Base-by-base conservation (phyloP, 2,329 filamentous ascomycete genomes). In the Lecanicillium sp. region DNA sequence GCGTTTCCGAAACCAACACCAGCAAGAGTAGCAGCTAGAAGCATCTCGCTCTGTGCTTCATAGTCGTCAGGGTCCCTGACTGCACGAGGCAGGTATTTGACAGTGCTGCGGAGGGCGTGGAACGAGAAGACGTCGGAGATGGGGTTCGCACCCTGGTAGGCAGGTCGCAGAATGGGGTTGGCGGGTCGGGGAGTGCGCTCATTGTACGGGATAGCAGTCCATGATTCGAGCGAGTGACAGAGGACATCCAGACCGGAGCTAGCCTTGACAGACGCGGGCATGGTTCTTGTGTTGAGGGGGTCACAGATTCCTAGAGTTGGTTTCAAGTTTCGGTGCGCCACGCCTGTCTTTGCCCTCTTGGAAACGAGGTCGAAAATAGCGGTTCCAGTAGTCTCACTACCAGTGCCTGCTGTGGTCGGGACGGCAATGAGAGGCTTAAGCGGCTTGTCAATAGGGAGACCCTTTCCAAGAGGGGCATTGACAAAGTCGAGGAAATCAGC, bases 1-100 rank as follows among this genome's bases (percentile, higher is more conserved):
- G 94, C 94, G 53, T 98, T 98, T 15, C 94, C 92, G 58, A 98
- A 98, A 0, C 92, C 92, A 3, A 98, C 88, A 33, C 92, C 92
- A 0, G 94, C 92, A 3, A 98, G 69, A 0, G 92, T 98, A 1
- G 92, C 85, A 3, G 92, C 92, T 15, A 98, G 76, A 20, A 98
- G 72, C 94, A 98, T 98, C 61, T 96, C 80, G 22, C 78, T 84
- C 62, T 98, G 92, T 0, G 94, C 94, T 60, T 96, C 92, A 44
- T 77, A 71, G 58, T 98, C 92, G 25, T 95, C 88, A 0, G 90
- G 88, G 52, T 96, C 85, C 42, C 73, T 80, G 3, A 94, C 85
- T 0, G 88, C 83, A 40, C 90, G 78, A 0, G 90, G 92, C 0
- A 98, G 79, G 55, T 95, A 98, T 63, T 95, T 89, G 47, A 95